A percentile compares a stretch with the other conserved stretches of the same genome.
Evolutionary conservation across 2,329 filamentous ascomycete species (phyloP).

Genomic region (Aspergillus ochraceus): DNA sequence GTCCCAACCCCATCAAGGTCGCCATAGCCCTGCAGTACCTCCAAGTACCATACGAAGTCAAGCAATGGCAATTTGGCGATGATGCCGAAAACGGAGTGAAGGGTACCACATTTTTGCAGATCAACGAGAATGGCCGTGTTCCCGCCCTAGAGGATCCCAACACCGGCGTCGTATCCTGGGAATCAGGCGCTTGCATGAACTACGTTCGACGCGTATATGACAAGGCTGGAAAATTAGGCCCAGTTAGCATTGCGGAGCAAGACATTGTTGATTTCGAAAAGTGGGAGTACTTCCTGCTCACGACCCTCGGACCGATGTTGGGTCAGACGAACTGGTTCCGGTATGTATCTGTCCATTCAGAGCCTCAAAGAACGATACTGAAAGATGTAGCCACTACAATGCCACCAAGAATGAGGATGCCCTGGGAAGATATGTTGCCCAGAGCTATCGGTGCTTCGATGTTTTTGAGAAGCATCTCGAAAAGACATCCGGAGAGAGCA

Average conservation of each 20-base stretch:
- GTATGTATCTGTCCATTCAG: slow-evolving; percentile 29
- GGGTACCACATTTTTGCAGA: slow-evolving; percentile 33
- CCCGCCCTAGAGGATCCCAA: slow-evolving; percentile 42
- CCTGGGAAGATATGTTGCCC: slow-evolving; percentile 39
- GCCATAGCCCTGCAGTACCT: slow-evolving; percentile 45
- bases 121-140: slow-evolving; percentile 49
- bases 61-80: slow-evolving; percentile 45
- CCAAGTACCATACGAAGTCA: slow-evolving; percentile 41
- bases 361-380: neutral
- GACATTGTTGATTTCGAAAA: slow-evolving; percentile 48
- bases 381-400: slow-evolving; percentile 40
- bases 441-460: slow-evolving; percentile 44
- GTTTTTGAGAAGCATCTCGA: slow-evolving; percentile 45
- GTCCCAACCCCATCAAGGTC: slow-evolving; percentile 48
- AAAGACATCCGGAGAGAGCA: slow-evolving; percentile 38
- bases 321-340: slow-evolving; percentile 44
- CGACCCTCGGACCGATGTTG: slow-evolving; percentile 44
- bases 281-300: slow-evolving; percentile 47
- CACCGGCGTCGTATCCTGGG: slow-evolving; percentile 40
- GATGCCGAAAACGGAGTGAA: slow-evolving; percentile 34
- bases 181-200: slow-evolving; percentile 42
- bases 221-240: slow-evolving; percentile 39
- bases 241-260: slow-evolving; percentile 32
- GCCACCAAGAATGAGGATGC: slow-evolving; percentile 44
- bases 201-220: slow-evolving; percentile 45